A percentile compares a stretch with the other conserved stretches of the same genome.
Conservation (phyloP, 306 rosid species). For the Cotoneaster glaucophyllus region DNA sequence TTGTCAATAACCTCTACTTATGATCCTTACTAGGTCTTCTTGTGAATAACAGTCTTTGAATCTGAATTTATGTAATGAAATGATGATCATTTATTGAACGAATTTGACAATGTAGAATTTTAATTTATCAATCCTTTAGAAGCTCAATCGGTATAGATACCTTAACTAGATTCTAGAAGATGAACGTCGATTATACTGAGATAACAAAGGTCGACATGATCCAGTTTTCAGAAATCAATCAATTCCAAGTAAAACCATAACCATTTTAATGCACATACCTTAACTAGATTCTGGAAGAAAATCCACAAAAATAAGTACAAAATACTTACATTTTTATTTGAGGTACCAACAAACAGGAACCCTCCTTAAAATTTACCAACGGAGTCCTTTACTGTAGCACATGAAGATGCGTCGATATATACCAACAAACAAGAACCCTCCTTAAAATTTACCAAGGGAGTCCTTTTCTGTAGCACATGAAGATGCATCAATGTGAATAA, state of each 20-base stretch:
- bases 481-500: not conserved
- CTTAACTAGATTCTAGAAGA: no score
- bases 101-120: no score
- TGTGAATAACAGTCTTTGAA: no score
- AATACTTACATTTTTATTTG: slow-evolving; percentile 19
- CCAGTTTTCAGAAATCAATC: not conserved
- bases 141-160: no score
- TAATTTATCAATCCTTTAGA: no score
- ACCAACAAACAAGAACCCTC: not conserved
- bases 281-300: not conserved
- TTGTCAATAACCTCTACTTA: no score
- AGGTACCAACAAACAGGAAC: not conserved
- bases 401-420: slow-evolving; percentile 5
- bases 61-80: no score
- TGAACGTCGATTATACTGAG: not conserved
- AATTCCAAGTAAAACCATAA: not conserved
- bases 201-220: not conserved
- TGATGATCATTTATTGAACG: no score
- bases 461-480: not conserved
- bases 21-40: no score
- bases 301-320: not conserved
- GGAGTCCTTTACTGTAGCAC: not conserved
- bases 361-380: not conserved
- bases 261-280: not conserved
- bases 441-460: not conserved